phyloP scores from a whole-genome alignment of 257 asterid species.

The Plantago major region DNA sequence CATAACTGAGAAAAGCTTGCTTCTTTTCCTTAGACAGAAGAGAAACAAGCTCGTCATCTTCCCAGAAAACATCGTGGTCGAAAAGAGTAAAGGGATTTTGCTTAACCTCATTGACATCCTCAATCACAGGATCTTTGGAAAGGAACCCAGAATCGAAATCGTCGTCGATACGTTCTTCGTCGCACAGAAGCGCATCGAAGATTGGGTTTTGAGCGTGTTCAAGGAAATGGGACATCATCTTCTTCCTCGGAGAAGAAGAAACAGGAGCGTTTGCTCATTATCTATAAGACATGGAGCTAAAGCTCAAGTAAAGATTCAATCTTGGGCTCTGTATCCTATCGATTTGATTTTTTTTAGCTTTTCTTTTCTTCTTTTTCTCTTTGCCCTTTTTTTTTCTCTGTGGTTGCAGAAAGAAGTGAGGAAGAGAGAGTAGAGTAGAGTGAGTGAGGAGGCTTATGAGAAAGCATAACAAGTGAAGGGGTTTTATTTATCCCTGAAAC shows the following conservation, averaged over 20 bases:
- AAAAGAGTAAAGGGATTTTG: conserved; percentile 34
- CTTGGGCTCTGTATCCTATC: conserved; percentile 52
- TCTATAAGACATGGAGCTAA: conserved; percentile 30
- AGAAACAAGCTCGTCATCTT: conserved; percentile 57
- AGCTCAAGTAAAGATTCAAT: conserved; percentile 32
- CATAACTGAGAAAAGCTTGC: conserved; percentile 23
- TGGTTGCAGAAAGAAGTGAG: conserved; percentile 14
- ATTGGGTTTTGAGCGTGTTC: conserved; percentile 41
- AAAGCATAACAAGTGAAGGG: conserved; percentile 37
- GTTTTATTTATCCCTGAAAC: conserved; percentile 72
- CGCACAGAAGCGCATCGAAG: conserved; percentile 59
- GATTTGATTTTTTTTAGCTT: conserved; percentile 17
- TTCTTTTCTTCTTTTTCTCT: conserved; percentile 11
- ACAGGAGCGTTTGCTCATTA: conserved; percentile 46
- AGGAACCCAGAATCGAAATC: conserved; percentile 31
- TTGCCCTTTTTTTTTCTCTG: conserved; percentile 15
- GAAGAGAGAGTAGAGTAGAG: conserved; percentile 7
- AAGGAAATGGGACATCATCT: conserved; percentile 43
- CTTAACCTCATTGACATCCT: conserved; percentile 19
- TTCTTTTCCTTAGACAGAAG: conserved; percentile 60
- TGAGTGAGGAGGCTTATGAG: conserved; percentile 19
- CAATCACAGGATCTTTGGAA: conserved; percentile 26
- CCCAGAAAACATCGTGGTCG: conserved; percentile 80
- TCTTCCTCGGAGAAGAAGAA: conserved; percentile 58
- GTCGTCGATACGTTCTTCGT: conserved; percentile 58